Conservation (phyloP, 164 flowering plant species). For the Sextonia rubra region DNA sequence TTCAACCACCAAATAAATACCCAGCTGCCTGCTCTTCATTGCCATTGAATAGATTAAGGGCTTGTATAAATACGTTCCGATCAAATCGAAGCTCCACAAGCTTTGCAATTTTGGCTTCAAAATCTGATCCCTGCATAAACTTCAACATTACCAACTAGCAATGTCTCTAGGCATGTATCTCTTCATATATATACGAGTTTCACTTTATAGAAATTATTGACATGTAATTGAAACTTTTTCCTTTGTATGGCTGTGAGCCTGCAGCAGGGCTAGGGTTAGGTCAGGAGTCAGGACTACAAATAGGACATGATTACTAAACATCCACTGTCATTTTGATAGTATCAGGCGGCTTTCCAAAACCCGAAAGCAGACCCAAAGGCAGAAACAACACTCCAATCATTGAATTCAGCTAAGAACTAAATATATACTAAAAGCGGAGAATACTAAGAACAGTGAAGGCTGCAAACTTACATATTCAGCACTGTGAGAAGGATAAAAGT, state of each 20-base stretch:
- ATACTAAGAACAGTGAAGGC: too few species aligned
- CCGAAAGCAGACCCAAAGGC: too few species aligned
- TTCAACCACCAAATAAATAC: conserved; percentile 83
- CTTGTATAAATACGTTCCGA: conserved; percentile 67
- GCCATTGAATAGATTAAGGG: conserved; percentile 68
- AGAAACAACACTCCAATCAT: background rate
- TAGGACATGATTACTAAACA: too few species aligned
- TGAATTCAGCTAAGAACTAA: background rate
- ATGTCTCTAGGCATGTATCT: background rate
- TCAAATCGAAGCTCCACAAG: conserved; percentile 91
- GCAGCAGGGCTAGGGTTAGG: too few species aligned
- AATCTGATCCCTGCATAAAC: conserved; percentile 51
- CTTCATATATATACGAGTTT: background rate
- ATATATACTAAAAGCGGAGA: too few species aligned
- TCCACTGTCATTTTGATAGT: background rate
- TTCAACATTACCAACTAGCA: background rate
- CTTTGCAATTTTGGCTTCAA: conserved; percentile 81
- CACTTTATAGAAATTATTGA: too few species aligned
- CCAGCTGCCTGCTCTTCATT: conserved; percentile 98
- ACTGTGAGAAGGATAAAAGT: too few species aligned
- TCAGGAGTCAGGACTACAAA: too few species aligned
- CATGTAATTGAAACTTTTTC: too few species aligned
- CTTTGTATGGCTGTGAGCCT: too few species aligned
- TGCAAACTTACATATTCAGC: too few species aligned
- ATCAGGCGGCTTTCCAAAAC: too few species aligned